Evolutionary conservation across 768 basidiomycete genomes (phyloP).

Genomic region (Kwoniella bestiolae): DNA sequence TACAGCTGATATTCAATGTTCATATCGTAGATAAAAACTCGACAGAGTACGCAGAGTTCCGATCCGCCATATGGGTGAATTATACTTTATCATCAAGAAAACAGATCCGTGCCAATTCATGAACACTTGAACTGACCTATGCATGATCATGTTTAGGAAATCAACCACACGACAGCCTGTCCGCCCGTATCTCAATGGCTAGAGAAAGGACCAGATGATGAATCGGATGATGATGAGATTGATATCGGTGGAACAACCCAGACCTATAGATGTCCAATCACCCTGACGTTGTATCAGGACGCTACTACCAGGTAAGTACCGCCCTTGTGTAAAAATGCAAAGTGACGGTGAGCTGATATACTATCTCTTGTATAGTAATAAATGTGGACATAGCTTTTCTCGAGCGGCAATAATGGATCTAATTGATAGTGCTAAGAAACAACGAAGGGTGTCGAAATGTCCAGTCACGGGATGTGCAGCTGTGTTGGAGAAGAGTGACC

Average conservation of each 20-base stretch:
- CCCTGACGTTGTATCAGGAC: conserved; percentile 68
- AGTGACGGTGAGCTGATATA: background rate
- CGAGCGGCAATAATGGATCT: conserved; percentile 70
- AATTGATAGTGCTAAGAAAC: conserved; percentile 56
- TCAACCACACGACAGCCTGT: conserved; percentile 40
- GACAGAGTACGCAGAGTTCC: conserved; percentile 35
- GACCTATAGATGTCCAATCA: conserved; percentile 82
- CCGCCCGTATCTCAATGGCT: conserved; percentile 48
- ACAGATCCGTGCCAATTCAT: too few relatives aligned
- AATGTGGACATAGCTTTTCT: conserved; percentile 85
- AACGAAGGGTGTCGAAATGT: conserved; percentile 37
- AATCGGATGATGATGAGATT: conserved; percentile 84
- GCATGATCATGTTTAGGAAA: too few relatives aligned
- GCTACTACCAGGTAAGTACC: conserved; percentile 78
- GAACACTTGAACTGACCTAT: too few relatives aligned
- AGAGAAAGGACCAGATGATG: conserved; percentile 63
- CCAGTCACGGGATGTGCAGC: conserved; percentile 54
- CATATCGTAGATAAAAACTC: conserved; percentile 30
- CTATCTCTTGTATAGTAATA: conserved; percentile 60
- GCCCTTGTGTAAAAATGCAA: background rate
- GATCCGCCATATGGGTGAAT: conserved; percentile 41
- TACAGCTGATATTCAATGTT: background rate
- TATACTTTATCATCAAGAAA: too few relatives aligned
- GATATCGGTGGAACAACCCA: conserved; percentile 84
- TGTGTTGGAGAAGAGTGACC: conserved; percentile 38